Base-by-base conservation (phyloP, 2,329 filamentous ascomycete genomes). In the Cordyceps cicadae region DNA sequence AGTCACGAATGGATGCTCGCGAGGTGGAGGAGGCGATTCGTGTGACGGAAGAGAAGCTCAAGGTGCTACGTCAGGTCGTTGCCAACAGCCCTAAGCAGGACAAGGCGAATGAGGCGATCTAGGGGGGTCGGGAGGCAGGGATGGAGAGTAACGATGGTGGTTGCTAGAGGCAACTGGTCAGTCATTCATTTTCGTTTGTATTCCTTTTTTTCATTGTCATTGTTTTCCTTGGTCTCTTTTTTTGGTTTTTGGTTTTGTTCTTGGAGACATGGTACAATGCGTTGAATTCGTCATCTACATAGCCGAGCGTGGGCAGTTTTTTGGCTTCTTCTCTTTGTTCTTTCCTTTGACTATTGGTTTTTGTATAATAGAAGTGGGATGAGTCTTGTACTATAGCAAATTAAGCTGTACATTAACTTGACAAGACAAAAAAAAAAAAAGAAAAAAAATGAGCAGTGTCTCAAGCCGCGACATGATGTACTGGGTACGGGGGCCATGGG, bases 31-130 rank as follows among this genome's bases (percentile, higher is more conserved):
- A 95, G 76, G 89, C 91, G 21, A 93, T 97, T 63, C 79, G 83
- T 59, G 84, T 96, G 34, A 97, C 93, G 3, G 90, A 97, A 71
- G 88, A 96, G 76, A 88, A 90, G 69, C 76, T 99, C 37, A 81
- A 83, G 60, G 83, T 88, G 48, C 75, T 99, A 64, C 92, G 92
- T 73, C 81, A 83, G 48, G 88, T 90, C 34, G 81, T 83, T 64
- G 81, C 79, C 69, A 85, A 80, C 70, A 81, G 59, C 39, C n/a
- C 26, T 14, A 78, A 67, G 65, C 65, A 48, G 49, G 54, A 39
- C 29, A 56, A 45, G 46, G 43, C 17, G 4, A 55, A 52, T 54
- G 19, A 61, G 51, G 45, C 45, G 32, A 39, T 56, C 15, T 29
- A 50, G 45, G 11, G 29, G 5, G 3, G 29, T 21, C n/a, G 32